Evolutionary conservation across 305 asterid genomes (phyloP).

Genomic region (Plantago coronopus): DNA sequence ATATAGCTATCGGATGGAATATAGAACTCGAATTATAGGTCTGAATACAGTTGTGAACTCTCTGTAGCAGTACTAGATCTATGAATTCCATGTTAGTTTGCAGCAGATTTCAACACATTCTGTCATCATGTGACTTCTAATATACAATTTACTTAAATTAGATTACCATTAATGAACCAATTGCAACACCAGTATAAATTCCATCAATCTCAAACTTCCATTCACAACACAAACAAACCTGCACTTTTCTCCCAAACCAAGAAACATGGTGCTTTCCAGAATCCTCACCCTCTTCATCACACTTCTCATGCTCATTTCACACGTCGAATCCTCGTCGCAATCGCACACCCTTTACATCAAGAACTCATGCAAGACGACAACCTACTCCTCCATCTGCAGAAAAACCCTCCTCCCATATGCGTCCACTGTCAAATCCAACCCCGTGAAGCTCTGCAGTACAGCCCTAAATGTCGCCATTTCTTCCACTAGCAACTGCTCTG

Average conservation of each 20-base stretch:
- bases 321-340: not conserved
- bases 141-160: not conserved
- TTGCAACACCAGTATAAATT: not conserved
- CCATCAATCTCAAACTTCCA: not conserved
- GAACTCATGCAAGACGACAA: slow-evolving; percentile 41
- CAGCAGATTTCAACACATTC: slow-evolving; percentile 3
- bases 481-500: slow-evolving; percentile 35
- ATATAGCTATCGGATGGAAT: too few relatives aligned
- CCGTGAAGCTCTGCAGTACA: slow-evolving; percentile 39
- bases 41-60: not conserved
- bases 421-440: slow-evolving; percentile 32
- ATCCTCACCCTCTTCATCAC: slow-evolving; percentile 11
- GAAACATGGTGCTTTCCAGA: slow-evolving; percentile 14
- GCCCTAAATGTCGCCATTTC: slow-evolving; percentile 47
- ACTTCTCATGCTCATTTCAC: slow-evolving; percentile 22
- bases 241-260: not conserved
- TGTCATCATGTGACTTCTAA: slow-evolving; percentile 29
- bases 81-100: slow-evolving; percentile 10
- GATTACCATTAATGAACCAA: slow-evolving; percentile 7
- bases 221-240: not conserved
- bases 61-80: not conserved
- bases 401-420: slow-evolving; percentile 52
- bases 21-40: too few relatives aligned
- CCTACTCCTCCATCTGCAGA: slow-evolving; percentile 45
- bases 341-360: slow-evolving; percentile 37